A percentile compares a stretch with the other conserved stretches of the same genome.
Conservation (phyloP, 2,329 filamentous ascomycete genomes). For the Alternaria atra region DNA sequence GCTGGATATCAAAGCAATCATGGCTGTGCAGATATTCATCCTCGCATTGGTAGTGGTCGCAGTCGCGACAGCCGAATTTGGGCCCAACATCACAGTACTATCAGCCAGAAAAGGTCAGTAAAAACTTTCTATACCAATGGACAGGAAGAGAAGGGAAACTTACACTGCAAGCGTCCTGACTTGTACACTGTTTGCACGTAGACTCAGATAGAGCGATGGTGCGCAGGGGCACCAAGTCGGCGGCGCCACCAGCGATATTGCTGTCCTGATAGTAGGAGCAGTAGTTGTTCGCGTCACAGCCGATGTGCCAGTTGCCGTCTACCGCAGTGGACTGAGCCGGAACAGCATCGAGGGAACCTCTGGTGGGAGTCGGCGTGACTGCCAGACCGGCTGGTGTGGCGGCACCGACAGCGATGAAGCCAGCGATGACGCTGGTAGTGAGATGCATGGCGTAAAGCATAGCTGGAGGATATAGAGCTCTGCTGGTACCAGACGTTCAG, state of each 20-base stretch:
- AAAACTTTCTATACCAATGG: not conserved
- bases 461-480: not conserved
- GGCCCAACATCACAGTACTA: not conserved
- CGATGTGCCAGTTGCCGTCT: conserved; percentile 16
- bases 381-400: conserved; percentile 11
- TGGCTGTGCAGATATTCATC: not conserved
- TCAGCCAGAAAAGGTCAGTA: not conserved
- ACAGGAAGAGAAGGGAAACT: not conserved
- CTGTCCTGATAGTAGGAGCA: conserved; percentile 14
- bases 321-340: not conserved
- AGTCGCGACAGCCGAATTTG: not conserved
- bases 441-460: conserved; percentile 15
- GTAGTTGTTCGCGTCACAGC: conserved; percentile 14
- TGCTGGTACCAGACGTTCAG: not conserved
- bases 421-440: conserved; percentile 14
- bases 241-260: not conserved
- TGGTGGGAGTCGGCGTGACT: conserved; percentile 1
- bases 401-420: conserved; percentile 18
- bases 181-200: not conserved
- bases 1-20: not conserved
- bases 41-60: conserved; percentile 1
- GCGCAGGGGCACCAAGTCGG: not conserved
- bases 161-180: not conserved
- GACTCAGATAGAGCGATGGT: not conserved
- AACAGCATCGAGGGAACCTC: not conserved